These are phyloP conservation scores for Hypoxylon cercidicola DNA, from an alignment of 495 filamentous ascomycete genomes.

Conservation along the genomic window DNA sequence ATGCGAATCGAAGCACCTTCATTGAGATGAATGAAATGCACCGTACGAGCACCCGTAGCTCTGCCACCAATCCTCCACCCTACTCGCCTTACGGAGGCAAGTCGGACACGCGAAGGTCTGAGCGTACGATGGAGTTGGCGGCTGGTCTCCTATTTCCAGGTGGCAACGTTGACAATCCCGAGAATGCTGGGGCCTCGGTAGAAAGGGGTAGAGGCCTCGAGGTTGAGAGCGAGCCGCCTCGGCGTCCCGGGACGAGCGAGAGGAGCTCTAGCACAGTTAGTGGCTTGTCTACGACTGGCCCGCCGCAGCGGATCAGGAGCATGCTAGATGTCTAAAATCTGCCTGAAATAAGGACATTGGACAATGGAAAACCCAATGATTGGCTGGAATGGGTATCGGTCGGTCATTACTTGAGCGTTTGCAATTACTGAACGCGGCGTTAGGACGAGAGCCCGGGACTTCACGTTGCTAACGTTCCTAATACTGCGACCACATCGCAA, in stretches of 20 bases:
- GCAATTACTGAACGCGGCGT: too few relatives aligned
- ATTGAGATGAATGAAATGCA: slow-evolving; percentile 54
- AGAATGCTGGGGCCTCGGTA: slow-evolving; percentile 38
- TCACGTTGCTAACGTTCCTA: too few relatives aligned
- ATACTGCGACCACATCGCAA: too few relatives aligned
- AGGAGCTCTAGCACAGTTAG: slow-evolving; percentile 51
- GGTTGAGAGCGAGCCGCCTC: slow-evolving; percentile 11
- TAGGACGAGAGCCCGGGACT: too few relatives aligned
- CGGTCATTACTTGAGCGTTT: too few relatives aligned
- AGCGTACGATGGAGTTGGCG: slow-evolving; percentile 48
- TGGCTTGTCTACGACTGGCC: slow-evolving; percentile 45
- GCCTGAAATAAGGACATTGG: too few relatives aligned
- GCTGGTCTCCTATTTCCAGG: slow-evolving; percentile 52
- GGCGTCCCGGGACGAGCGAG: slow-evolving; percentile 29
- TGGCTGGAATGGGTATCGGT: too few relatives aligned
- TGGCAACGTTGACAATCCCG: neutral
- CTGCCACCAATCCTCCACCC: slow-evolving; percentile 36
- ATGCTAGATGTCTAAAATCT: slow-evolving; percentile 66
- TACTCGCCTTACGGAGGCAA: slow-evolving; percentile 48
- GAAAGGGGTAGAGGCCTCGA: slow-evolving; percentile 40
- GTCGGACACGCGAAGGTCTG: slow-evolving; percentile 48
- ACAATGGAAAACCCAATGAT: too few relatives aligned
- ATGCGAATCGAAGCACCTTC: slow-evolving; percentile 19
- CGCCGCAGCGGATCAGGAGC: slow-evolving; percentile 63
- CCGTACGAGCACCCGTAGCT: slow-evolving; percentile 30